Percentiles rank a stretch among this genome's conserved stretches.
phyloP scores from a whole-genome alignment of 2,329 filamentous ascomycete species.

The Exophiala alcalophila region DNA sequence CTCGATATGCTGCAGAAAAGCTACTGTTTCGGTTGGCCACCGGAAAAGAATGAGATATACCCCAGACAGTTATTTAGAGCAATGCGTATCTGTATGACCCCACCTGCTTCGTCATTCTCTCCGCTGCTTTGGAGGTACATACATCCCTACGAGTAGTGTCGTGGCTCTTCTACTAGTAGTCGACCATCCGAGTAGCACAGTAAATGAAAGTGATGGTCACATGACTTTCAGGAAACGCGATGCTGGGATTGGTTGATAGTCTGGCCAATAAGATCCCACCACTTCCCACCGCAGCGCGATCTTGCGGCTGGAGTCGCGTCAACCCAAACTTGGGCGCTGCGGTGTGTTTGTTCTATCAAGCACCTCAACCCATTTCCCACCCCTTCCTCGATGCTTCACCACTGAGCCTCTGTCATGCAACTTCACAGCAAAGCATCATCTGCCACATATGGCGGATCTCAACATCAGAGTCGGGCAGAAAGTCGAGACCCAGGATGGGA shows the following conservation, averaged over 20 bases:
- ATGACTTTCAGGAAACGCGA: too few relatives aligned
- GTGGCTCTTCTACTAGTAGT: too few relatives aligned
- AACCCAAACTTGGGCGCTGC: neutral
- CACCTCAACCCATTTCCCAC: neutral
- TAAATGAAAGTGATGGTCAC: too few relatives aligned
- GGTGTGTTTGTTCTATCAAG: neutral
- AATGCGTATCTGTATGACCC: slow-evolving; percentile 6
- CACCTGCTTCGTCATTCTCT: too few relatives aligned
- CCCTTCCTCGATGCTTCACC: neutral
- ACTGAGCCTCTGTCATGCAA: slow-evolving; percentile 16
- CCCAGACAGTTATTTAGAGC: slow-evolving; percentile 23
- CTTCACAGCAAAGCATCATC: slow-evolving; percentile 4
- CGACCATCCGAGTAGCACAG: too few relatives aligned
- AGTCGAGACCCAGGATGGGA: slow-evolving; percentile 75
- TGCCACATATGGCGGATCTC: slow-evolving; percentile 37
- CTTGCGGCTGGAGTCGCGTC: slow-evolving; percentile 5
- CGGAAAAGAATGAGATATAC: slow-evolving; percentile 24
- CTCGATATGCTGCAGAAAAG: slow-evolving; percentile 8
- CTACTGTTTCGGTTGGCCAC: slow-evolving; percentile 14
- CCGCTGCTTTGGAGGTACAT: too few relatives aligned
- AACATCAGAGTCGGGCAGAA: slow-evolving; percentile 60
- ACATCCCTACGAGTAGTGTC: neutral
- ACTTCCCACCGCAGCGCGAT: too few relatives aligned
- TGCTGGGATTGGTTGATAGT: too few relatives aligned
- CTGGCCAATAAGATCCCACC: too few relatives aligned